phyloP scores from a whole-genome alignment of 2,329 filamentous ascomycete species.

The Bipolaris cookei region DNA sequence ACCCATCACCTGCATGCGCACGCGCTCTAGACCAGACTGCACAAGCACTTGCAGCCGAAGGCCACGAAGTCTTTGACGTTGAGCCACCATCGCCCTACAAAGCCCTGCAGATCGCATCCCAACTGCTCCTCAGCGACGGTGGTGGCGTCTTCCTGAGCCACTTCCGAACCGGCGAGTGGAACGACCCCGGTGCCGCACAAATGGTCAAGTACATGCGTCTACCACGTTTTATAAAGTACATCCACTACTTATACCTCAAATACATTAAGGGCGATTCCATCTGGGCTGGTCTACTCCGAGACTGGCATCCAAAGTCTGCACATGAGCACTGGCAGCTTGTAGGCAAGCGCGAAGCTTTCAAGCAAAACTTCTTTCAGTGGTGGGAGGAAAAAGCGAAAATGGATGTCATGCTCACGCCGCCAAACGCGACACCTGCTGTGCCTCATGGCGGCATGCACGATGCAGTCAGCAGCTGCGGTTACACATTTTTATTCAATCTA shows the following conservation, averaged over 20 bases:
- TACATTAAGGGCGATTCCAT: constrained; percentile 77
- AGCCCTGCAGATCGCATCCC: constrained; percentile 75
- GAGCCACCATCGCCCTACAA: constrained; percentile 73
- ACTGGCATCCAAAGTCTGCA: constrained; percentile 76
- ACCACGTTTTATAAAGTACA: constrained; percentile 74
- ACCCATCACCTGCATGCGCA: constrained; percentile 82
- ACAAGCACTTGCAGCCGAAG: constrained; percentile 69
- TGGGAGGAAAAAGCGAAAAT: constrained; percentile 71
- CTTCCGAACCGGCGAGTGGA: constrained; percentile 77
- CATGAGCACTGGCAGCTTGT: constrained; percentile 85
- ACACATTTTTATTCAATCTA: constrained; percentile 92
- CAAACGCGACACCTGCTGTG: constrained; percentile 87
- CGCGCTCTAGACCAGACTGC: constrained; percentile 76
- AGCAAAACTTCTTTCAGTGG: constrained; percentile 81
- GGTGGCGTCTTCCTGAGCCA: constrained; percentile 79
- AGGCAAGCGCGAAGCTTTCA: constrained; percentile 76
- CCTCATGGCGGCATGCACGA: constrained; percentile 87
- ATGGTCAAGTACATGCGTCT: constrained; percentile 77
- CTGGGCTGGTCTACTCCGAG: constrained; percentile 77
- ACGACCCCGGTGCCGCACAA: constrained; percentile 77
- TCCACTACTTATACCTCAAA: constrained; percentile 90
- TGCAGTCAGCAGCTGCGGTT: constrained; percentile 84
- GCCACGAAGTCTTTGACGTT: constrained; percentile 75
- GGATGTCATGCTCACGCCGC: constrained; percentile 83
- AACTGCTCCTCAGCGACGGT: constrained; percentile 84